Evolutionary conservation across 2,329 filamentous ascomycete species (phyloP).

Genomic region (Periconia macrospinosa): DNA sequence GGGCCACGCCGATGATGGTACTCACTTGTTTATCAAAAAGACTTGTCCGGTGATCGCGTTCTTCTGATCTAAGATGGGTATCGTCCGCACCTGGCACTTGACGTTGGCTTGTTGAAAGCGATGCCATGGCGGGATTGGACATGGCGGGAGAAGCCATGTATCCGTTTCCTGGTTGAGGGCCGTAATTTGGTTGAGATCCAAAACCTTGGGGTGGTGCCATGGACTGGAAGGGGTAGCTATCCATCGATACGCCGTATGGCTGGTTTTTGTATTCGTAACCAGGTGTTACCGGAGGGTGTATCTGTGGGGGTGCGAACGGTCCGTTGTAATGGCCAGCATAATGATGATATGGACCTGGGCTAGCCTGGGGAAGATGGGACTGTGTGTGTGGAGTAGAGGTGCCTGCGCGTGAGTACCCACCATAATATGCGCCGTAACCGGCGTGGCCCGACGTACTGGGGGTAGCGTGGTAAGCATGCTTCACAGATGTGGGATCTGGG

Average conservation of each 20-base stretch:
- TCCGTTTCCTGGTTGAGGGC: conserved; percentile 22
- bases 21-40: conserved; percentile 45
- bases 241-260: conserved; percentile 29
- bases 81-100: conserved; percentile 21
- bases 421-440: conserved; percentile 33
- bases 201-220: conserved; percentile 24
- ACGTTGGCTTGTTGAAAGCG: conserved; percentile 23
- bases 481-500: conserved; percentile 57
- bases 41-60: conserved; percentile 34
- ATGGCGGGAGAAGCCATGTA: conserved; percentile 38
- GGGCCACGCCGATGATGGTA: conserved; percentile 52
- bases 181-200: conserved; percentile 22
- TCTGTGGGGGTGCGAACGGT: conserved; percentile 41
- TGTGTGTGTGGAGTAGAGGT: conserved; percentile 41
- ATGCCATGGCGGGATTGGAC: conserved; percentile 29
- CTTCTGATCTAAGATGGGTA: conserved; percentile 16
- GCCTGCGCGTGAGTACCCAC: conserved; percentile 42
- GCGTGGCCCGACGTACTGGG: conserved; percentile 19
- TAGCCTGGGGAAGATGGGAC: conserved; percentile 38
- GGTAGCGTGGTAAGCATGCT: conserved; percentile 41
- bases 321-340: conserved; percentile 38
- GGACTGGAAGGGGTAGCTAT: conserved; percentile 31
- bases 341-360: conserved; percentile 41
- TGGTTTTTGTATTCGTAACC: conserved; percentile 33
- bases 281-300: conserved; percentile 18